Evolutionary conservation across 768 basidiomycete genomes (phyloP).

Genomic region (Grammothele lineata): DNA sequence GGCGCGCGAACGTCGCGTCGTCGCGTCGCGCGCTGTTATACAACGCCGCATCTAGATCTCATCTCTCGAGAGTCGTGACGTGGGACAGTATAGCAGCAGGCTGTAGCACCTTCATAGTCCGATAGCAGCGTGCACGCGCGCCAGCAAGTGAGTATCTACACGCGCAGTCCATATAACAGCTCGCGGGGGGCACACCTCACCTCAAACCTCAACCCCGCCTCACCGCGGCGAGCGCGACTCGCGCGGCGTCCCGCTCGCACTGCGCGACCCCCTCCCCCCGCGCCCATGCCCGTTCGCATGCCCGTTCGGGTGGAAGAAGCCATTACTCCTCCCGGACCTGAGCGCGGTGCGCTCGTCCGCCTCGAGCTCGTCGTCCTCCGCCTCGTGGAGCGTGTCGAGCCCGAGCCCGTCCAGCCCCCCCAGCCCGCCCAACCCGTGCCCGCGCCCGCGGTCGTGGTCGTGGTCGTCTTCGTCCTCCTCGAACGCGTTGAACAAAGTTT

Average conservation of each 20-base stretch:
- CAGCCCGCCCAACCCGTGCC: too few species aligned
- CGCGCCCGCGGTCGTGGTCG: constrained; percentile 23
- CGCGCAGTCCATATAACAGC: not conserved
- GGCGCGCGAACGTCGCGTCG: too few species aligned
- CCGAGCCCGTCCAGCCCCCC: constrained; percentile 41
- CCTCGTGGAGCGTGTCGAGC: constrained; percentile 61
- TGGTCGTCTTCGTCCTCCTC: constrained; percentile 57
- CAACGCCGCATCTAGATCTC: too few species aligned
- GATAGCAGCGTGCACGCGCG: too few species aligned
- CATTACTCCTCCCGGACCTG: constrained; percentile 26
- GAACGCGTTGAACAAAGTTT: constrained; percentile 73
- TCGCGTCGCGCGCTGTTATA: too few species aligned
- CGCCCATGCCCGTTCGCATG: constrained; percentile 9
- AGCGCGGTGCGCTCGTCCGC: constrained; percentile 43
- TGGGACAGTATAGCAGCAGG: too few species aligned
- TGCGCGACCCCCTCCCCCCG: constrained; percentile 38
- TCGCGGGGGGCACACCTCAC: constrained; percentile 2
- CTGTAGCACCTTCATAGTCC: too few species aligned
- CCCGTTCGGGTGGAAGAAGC: constrained; percentile 8
- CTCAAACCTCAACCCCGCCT: too few species aligned
- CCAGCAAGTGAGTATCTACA: too few species aligned
- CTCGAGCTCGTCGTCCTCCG: constrained; percentile 45
- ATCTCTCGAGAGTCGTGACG: too few species aligned
- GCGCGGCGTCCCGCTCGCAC: constrained; percentile 52
- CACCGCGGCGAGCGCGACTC: constrained; percentile 23